Conservation (phyloP, 495 filamentous ascomycete genomes). For the Acidomyces sp. region DNA sequence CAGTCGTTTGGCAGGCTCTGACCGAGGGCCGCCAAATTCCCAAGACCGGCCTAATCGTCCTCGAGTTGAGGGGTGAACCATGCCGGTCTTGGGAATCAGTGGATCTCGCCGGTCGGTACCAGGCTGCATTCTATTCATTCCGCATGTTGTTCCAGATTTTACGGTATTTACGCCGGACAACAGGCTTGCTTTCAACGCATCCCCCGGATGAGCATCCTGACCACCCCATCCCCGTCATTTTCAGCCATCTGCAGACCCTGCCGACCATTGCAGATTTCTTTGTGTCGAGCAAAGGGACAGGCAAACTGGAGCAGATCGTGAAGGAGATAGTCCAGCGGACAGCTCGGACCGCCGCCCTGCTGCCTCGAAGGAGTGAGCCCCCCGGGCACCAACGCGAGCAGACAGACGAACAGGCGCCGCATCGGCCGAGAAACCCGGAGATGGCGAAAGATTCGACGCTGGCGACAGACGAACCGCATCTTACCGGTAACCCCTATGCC, state of each 20-base stretch:
- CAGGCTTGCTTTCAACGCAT: neutral
- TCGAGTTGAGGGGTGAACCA: neutral
- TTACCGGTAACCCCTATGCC: slow-evolving; percentile 4
- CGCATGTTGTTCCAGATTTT: slow-evolving; percentile 9
- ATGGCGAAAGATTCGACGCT: neutral
- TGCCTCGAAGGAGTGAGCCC: neutral
- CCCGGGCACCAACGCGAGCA: neutral
- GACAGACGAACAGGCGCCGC: neutral
- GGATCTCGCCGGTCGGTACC: slow-evolving; percentile 5
- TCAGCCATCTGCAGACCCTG: slow-evolving; percentile 1
- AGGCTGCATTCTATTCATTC: slow-evolving; percentile 13
- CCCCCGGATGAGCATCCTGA: neutral
- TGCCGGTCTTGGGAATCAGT: slow-evolving; percentile 1
- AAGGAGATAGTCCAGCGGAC: neutral
- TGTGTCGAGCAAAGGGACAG: neutral
- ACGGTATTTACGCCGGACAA: neutral
- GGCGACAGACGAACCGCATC: neutral
- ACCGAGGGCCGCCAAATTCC: neutral
- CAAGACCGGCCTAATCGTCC: neutral
- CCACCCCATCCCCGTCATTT: neutral
- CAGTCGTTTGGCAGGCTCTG: no score
- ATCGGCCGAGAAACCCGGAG: neutral
- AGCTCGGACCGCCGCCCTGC: neutral
- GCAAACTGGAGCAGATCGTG: neutral
- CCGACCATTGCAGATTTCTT: slow-evolving; percentile 8